Evolutionary conservation across 2,329 filamentous ascomycete genomes (phyloP).

Genomic region (Botryotinia convoluta): DNA sequence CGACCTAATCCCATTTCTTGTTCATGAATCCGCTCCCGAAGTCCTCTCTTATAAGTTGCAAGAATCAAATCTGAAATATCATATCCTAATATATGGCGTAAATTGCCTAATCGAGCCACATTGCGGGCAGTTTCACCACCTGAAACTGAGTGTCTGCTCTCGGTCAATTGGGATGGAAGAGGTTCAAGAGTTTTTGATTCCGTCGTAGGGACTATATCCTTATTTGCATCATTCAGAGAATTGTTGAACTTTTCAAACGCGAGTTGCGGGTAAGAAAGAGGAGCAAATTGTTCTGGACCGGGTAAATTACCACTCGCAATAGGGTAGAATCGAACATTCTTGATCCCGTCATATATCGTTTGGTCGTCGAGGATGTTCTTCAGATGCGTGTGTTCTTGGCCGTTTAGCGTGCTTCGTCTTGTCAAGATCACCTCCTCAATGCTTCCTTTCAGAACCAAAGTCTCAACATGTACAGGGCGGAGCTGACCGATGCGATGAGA

Average conservation of each 20-base stretch:
- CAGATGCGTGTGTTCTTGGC: slow-evolving; percentile 55
- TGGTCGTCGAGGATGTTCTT: slow-evolving; percentile 58
- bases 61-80: neutral
- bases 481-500: slow-evolving; percentile 84
- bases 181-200: neutral
- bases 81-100: rapidly evolving
- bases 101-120: neutral
- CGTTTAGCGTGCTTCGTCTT: neutral
- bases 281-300: slow-evolving; percentile 47
- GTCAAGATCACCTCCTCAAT: slow-evolving; percentile 76
- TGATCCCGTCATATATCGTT: slow-evolving; percentile 59
- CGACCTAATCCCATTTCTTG: neutral
- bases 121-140: no score
- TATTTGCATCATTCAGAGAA: neutral
- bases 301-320: slow-evolving; percentile 33
- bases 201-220: no score
- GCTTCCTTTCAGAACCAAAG: slow-evolving; percentile 73
- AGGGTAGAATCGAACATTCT: slow-evolving; percentile 48
- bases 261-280: slow-evolving; percentile 46
- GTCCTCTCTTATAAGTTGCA: neutral
- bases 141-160: neutral
- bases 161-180: neutral
- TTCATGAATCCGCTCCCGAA: neutral
- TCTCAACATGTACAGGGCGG: slow-evolving; percentile 78
- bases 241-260: slow-evolving; percentile 42